These are phyloP conservation scores for Scedosporium aurantiacum DNA, from an alignment of 2,329 filamentous ascomycete species.

Conservation along the genomic window DNA sequence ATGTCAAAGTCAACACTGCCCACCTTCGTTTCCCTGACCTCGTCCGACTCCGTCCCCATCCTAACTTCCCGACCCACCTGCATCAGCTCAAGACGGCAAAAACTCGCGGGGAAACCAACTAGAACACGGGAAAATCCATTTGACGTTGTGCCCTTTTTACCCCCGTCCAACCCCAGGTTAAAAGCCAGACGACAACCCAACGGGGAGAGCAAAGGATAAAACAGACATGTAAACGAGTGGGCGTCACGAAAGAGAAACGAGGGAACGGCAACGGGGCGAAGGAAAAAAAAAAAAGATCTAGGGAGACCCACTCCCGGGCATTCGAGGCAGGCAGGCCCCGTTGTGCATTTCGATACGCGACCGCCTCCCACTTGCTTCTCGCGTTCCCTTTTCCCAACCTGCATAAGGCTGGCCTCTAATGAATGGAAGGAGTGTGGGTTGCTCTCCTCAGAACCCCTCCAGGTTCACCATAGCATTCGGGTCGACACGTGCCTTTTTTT, in stretches of 20 bases:
- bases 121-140: not conserved
- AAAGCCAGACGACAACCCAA: not conserved
- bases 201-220: not conserved
- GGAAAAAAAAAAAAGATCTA: not conserved
- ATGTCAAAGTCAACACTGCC: not conserved
- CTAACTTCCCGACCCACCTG: not conserved
- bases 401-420: not conserved
- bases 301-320: not conserved
- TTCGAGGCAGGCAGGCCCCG: not conserved
- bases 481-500: not conserved
- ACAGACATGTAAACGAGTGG: not conserved
- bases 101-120: not conserved
- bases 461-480: not conserved
- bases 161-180: not conserved
- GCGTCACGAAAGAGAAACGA: not conserved
- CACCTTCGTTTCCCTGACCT: not conserved
- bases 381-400: not conserved
- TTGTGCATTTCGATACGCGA: not conserved
- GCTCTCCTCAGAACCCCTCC: not conserved
- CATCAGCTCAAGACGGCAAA: not conserved
- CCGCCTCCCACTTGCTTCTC: not conserved
- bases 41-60: not conserved
- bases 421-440: not conserved
- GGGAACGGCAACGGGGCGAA: not conserved
- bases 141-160: not conserved